Evolutionary conservation across 495 filamentous ascomycete species (phyloP), one percentile per base, ranked within the genome.

Genomic region (Hamigera avellanea): DNA sequence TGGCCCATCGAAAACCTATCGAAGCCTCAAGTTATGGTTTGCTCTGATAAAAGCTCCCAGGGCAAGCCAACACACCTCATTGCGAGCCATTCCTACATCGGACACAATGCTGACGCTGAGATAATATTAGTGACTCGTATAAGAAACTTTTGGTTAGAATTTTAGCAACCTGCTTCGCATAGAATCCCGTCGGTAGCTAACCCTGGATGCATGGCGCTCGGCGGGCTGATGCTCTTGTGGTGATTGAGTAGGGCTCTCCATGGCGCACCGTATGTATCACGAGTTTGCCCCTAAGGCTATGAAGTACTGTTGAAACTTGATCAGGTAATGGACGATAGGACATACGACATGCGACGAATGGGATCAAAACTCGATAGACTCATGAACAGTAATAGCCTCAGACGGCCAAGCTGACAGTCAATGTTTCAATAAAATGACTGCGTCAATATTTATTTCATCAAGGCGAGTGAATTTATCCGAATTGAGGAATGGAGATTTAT

Each of bases 51-150:
- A 6, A 9, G 16, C n/a, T 13, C n/a, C n/a, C 29, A 36, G 7
- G 19, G 21, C 17, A 37, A 25, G 27, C 25, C 26, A 39, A 41
- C 67, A 33, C 45, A 88, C 86, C 72, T 95, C 89, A 53, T 95
- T 83, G 31, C 88, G 86, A 17, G 91, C 93, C 91, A 99, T 99
- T 54, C 94, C 91, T n/a, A 99, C 89, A 54, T 95, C 88, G 23
- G 83, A 84, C 26, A 93, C 75, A 46, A 95, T 76, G 57, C 84
- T 93, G 27, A 80, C 65, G 55, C 71, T 75, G 33, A 6, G 3
- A 4, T 19, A 6, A 14, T 3, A 33, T 64, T 31, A 63, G 56
- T 33, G 25, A 36, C n/a, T n/a, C n/a, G n/a, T n/a, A n/a, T n/a
- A n/a, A n/a, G n/a, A n/a, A n/a, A n/a, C n/a, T n/a, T n/a, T n/a